These are phyloP conservation scores for Coffea eugenioides DNA, from an alignment of 257 asterid genomes.

Conservation along the genomic window DNA sequence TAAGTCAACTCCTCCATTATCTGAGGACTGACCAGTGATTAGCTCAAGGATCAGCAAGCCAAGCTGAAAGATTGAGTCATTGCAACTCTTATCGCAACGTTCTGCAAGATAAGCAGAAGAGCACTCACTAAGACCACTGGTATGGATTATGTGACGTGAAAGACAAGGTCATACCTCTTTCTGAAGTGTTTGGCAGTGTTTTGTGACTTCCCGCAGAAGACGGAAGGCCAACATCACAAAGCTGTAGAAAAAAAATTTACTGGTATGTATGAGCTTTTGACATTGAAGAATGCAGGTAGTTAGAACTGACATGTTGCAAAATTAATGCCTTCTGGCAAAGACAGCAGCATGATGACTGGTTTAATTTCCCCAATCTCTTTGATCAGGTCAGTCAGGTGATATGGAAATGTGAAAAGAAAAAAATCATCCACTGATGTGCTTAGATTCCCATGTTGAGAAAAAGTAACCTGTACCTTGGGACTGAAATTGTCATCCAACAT, in stretches of 20 bases:
- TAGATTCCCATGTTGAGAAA: not conserved
- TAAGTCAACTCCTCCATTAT: slow-evolving; percentile 59
- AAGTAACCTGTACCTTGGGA: slow-evolving; percentile 53
- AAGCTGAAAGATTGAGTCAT: slow-evolving; percentile 62
- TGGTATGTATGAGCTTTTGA: not conserved
- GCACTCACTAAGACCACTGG: not conserved
- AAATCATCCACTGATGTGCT: not conserved
- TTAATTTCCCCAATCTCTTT: not conserved
- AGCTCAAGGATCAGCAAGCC: slow-evolving; percentile 86
- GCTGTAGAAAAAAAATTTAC: slow-evolving; percentile 39
- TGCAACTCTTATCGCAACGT: slow-evolving; percentile 47
- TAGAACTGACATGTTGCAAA: no score
- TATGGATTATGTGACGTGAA: not conserved
- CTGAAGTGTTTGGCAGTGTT: slow-evolving; percentile 30
- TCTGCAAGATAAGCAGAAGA: slow-evolving; percentile 35
- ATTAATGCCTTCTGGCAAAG: not conserved
- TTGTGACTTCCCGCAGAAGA: slow-evolving; percentile 26
- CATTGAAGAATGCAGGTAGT: not conserved
- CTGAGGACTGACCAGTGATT: slow-evolving; percentile 83
- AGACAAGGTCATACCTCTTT: slow-evolving; percentile 42
- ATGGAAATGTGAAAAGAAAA: not conserved
- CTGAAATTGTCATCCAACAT: slow-evolving; percentile 78
- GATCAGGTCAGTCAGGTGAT: not conserved
- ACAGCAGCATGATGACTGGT: not conserved
- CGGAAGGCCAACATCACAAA: slow-evolving; percentile 60